Evolutionary conservation across 805 yeast genomes (phyloP).

Genomic region (Debaryomyces hansenii): DNA sequence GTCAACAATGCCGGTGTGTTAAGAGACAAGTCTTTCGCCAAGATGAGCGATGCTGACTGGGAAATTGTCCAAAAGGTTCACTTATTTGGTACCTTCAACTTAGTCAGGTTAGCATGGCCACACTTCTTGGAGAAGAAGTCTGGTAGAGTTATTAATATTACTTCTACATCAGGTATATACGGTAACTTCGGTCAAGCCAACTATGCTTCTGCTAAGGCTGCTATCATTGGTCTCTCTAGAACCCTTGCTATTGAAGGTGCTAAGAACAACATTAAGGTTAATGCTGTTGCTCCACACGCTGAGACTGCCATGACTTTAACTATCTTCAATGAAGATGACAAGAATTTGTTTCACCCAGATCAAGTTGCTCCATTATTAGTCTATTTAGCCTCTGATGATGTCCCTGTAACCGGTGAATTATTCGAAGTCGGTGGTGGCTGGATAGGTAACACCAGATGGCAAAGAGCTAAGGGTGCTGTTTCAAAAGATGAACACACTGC

Average conservation of each 20-base stretch:
- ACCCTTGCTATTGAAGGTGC: slow-evolving; percentile 92
- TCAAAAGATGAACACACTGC: slow-evolving; percentile 51
- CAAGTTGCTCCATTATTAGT: slow-evolving; percentile 91
- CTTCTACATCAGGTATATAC: slow-evolving; percentile 95
- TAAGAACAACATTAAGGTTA: slow-evolving; percentile 69
- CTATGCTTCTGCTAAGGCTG: slow-evolving; percentile 92
- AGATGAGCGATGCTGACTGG: slow-evolving; percentile 88
- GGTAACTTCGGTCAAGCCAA: slow-evolving; percentile 98
- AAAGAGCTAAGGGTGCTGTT: slow-evolving; percentile 84
- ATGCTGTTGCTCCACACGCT: slow-evolving; percentile 94
- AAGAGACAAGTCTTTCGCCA: slow-evolving; percentile 82
- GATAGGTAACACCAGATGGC: slow-evolving; percentile 94
- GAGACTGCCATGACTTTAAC: slow-evolving; percentile 97
- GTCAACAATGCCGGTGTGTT: slow-evolving; percentile 94
- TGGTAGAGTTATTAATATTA: slow-evolving; percentile 83
- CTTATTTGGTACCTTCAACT: slow-evolving; percentile 73
- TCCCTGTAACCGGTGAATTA: slow-evolving; percentile 71
- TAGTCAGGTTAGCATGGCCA: slow-evolving; percentile 93
- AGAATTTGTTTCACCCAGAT: slow-evolving; percentile 79
- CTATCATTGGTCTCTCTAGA: slow-evolving; percentile 78
- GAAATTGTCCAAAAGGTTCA: slow-evolving; percentile 76
- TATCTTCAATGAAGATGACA: slow-evolving; percentile 75
- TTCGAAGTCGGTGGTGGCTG: slow-evolving; percentile 97
- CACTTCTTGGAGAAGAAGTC: slow-evolving; percentile 71
- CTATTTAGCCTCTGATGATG: slow-evolving; percentile 72